Evolutionary conservation across 78 protist genomes (phyloP).

Genomic region (Planoprotostelium fungivorum): DNA sequence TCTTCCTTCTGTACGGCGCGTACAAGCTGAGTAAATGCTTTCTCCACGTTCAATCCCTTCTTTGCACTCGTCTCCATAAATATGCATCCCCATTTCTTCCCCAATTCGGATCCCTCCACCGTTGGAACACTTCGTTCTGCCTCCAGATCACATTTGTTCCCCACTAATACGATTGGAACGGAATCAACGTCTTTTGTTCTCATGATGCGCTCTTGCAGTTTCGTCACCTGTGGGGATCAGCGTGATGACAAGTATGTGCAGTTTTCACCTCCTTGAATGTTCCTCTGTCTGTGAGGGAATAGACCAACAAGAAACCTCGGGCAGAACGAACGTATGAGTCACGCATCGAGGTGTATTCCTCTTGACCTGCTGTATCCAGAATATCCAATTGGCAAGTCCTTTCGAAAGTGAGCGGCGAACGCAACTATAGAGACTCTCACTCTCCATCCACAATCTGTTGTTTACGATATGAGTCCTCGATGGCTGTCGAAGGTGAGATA

Average conservation of each 20-base stretch:
- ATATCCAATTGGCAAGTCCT: too few relatives aligned
- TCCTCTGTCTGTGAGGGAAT: not conserved
- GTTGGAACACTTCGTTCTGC: conserved; percentile 58
- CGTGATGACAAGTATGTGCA: too few relatives aligned
- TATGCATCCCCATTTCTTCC: conserved; percentile 59
- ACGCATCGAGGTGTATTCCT: not conserved
- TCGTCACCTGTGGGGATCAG: too few relatives aligned
- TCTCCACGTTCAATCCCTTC: conserved; percentile 72
- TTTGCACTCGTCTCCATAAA: conserved; percentile 83
- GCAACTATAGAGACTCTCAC: too few relatives aligned
- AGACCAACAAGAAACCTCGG: not conserved
- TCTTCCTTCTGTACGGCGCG: conserved; percentile 36
- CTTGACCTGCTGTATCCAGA: not conserved
- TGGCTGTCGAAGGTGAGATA: too few relatives aligned
- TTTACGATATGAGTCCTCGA: too few relatives aligned
- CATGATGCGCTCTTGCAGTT: not conserved
- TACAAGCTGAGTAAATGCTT: conserved; percentile 73
- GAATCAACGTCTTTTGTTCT: not conserved
- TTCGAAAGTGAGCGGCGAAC: too few relatives aligned
- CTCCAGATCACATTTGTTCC: conserved; percentile 85
- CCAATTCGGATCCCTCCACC: conserved; percentile 67
- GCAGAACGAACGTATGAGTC: not conserved
- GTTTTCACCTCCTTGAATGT: not conserved
- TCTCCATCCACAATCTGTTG: too few relatives aligned
- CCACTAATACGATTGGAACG: conserved; percentile 60